These are phyloP conservation scores for Aureobasidium sp. DNA, from an alignment of 2,329 filamentous ascomycete genomes.

Conservation along the genomic window DNA sequence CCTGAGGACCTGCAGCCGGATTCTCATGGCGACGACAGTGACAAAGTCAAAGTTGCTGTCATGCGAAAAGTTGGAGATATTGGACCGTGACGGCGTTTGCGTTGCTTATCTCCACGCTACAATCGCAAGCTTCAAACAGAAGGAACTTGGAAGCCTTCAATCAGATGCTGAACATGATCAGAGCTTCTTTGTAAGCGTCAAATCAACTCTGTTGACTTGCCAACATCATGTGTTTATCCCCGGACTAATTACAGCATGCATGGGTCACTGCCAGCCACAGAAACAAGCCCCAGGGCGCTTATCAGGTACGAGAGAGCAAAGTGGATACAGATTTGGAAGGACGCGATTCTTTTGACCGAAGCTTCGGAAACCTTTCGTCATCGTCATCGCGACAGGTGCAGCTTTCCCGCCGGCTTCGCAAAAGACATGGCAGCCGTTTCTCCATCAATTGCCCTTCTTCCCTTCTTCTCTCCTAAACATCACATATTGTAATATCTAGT, in stretches of 20 bases:
- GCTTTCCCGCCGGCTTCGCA: conserved; percentile 1
- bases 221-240: not conserved
- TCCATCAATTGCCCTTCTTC: not conserved
- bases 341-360: not conserved
- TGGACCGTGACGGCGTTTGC: not conserved
- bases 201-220: not conserved
- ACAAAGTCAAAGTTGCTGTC: not conserved
- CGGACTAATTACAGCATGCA: too few species aligned
- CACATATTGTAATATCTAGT: conserved; percentile 2
- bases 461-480: not conserved
- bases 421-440: not conserved
- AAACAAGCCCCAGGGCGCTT: not conserved
- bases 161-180: not conserved
- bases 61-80: not conserved
- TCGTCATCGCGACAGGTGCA: too few species aligned
- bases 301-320: not conserved
- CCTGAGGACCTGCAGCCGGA: conserved; percentile 64
- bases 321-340: not conserved
- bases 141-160: not conserved
- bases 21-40: conserved; percentile 47
- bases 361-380: not conserved
- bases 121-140: not conserved
- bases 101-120: not conserved
- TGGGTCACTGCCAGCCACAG: not conserved
- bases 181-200: not conserved